A percentile compares a stretch with the other conserved stretches of the same genome.
Evolutionary conservation across 345 rosid species (phyloP).

Genomic region (Pistacia vera): DNA sequence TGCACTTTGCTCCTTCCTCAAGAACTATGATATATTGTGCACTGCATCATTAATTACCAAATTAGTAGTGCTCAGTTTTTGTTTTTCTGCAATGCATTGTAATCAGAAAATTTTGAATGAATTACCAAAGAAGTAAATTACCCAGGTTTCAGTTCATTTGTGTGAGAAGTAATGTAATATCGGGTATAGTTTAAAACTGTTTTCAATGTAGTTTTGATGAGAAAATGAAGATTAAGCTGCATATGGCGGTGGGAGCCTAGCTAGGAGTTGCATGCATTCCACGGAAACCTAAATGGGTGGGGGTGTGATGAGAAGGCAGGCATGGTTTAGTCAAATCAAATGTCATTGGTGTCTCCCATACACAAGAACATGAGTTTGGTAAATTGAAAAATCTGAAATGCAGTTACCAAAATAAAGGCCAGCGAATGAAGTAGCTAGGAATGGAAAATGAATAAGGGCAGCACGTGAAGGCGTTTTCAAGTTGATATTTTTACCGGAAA

Average conservation of each 20-base stretch:
- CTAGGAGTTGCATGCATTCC: not conserved
- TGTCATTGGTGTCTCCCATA: not conserved
- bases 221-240: too few relatives aligned
- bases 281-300: not conserved
- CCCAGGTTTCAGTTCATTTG: too few relatives aligned
- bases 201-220: too few relatives aligned
- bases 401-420: not conserved
- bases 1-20: not conserved
- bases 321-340: slow-evolving; percentile 4
- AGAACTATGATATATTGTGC: too few relatives aligned
- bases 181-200: too few relatives aligned
- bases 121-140: too few relatives aligned
- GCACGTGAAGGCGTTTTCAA: not conserved
- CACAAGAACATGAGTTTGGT: not conserved
- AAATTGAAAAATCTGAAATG: not conserved
- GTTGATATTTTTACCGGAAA: not conserved
- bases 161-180: too few relatives aligned
- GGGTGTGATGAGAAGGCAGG: not conserved
- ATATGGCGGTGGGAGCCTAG: too few relatives aligned
- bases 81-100: too few relatives aligned
- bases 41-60: too few relatives aligned
- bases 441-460: not conserved
- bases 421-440: not conserved
- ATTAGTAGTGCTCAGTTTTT: too few relatives aligned
- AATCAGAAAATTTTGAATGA: too few relatives aligned